phyloP scores from a whole-genome alignment of 192 early-diverging fungal species.

The Coemansia interrupta region DNA sequence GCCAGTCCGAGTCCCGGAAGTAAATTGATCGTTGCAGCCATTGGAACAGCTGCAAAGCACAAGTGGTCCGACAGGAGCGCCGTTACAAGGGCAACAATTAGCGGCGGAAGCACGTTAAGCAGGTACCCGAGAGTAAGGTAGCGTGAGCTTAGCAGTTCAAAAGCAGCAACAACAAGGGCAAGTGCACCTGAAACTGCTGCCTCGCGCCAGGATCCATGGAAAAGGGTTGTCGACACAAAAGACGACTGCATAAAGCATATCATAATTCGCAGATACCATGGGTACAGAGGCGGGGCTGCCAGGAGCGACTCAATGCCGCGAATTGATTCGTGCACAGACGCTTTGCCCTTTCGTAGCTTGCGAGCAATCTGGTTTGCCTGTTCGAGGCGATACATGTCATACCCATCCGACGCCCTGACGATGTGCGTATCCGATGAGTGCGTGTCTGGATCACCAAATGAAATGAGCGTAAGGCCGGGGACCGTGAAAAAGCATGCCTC shows the following conservation, averaged over 20 bases:
- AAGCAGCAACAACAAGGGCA: conserved; percentile 53
- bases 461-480: conserved; percentile 63
- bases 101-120: conserved; percentile 57
- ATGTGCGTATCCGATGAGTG: conserved; percentile 72
- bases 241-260: conserved; percentile 55
- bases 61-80: conserved; percentile 54
- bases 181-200: conserved; percentile 48
- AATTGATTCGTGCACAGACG: conserved; percentile 58
- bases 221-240: conserved; percentile 59
- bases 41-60: conserved; percentile 57
- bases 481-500: conserved; percentile 62
- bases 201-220: conserved; percentile 61
- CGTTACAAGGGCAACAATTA: conserved; percentile 56
- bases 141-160: conserved; percentile 55
- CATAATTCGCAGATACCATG: conserved; percentile 53
- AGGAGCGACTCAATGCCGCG: conserved; percentile 56
- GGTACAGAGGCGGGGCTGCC: conserved; percentile 41
- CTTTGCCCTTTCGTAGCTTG: conserved; percentile 55
- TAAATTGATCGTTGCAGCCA: conserved; percentile 59
- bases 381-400: conserved; percentile 61
- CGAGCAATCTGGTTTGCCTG: conserved; percentile 61
- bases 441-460: conserved; percentile 63
- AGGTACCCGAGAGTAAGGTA: conserved; percentile 54
- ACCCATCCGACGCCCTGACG: conserved; percentile 54
- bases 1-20: conserved; percentile 72